These are phyloP conservation scores for Aspergillus costaricaensis DNA, from an alignment of 2,329 filamentous ascomycete species.

Conservation along the genomic window DNA sequence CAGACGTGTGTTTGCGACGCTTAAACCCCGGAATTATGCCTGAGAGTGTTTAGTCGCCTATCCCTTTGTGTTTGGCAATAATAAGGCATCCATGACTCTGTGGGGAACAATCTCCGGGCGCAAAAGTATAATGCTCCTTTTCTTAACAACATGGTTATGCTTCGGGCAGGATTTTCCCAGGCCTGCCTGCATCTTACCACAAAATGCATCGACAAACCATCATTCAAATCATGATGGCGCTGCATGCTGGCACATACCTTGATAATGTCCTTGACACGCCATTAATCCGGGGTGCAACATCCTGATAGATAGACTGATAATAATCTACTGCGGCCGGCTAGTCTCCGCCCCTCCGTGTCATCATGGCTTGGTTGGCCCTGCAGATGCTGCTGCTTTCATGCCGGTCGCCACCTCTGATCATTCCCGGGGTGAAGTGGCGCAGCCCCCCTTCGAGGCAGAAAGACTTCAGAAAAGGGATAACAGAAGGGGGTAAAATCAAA, in stretches of 20 bases:
- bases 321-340: constrained; percentile 14
- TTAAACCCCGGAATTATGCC: constrained; percentile 10
- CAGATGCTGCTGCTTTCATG: constrained; percentile 19
- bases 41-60: constrained; percentile 3
- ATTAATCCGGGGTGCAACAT: constrained; percentile 22
- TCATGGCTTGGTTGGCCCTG: constrained; percentile 15
- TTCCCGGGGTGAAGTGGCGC: constrained; percentile 20
- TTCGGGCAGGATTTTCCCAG: constrained; percentile 1
- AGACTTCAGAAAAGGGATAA: background rate
- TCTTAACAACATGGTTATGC: background rate
- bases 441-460: constrained; percentile 11
- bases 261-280: constrained; percentile 13
- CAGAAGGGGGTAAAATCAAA: no score
- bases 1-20: constrained; percentile 15
- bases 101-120: background rate
- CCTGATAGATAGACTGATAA: background rate
- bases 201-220: background rate
- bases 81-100: background rate
- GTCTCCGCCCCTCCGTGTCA: constrained; percentile 14
- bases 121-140: background rate
- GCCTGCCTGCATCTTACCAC: background rate
- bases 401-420: constrained; percentile 24
- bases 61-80: background rate
- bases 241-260: background rate
- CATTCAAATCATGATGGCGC: background rate